phyloP scores from a whole-genome alignment of 2,329 filamentous ascomycete species.

The Fusarium sp. region DNA sequence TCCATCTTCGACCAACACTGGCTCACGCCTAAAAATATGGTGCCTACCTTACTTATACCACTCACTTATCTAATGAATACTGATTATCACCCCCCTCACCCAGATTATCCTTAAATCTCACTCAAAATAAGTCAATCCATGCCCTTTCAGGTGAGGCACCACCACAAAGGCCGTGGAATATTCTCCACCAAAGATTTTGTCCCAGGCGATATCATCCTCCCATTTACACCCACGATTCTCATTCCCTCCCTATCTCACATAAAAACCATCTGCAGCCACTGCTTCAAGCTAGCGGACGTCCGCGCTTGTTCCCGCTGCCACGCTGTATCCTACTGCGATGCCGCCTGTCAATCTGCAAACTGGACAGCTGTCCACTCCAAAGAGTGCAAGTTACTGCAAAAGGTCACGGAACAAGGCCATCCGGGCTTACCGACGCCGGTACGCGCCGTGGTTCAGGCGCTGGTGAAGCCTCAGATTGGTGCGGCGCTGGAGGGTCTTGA shows the following conservation, averaged over 20 bases:
- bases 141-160: constrained; percentile 42
- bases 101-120: neutral
- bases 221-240: constrained; percentile 58
- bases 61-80: neutral
- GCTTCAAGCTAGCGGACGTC: constrained; percentile 51
- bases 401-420: constrained; percentile 41
- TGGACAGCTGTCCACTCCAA: constrained; percentile 64
- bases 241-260: constrained; percentile 59
- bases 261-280: constrained; percentile 60
- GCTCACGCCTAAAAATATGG: neutral
- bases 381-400: constrained; percentile 63
- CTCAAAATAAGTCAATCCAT: constrained; percentile 27
- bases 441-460: constrained; percentile 63
- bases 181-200: constrained; percentile 55
- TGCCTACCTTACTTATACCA: neutral
- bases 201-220: constrained; percentile 59
- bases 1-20: neutral
- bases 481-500: constrained; percentile 55
- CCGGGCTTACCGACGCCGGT: constrained; percentile 63
- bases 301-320: constrained; percentile 65
- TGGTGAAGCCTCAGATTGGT: constrained; percentile 54
- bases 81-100: neutral
- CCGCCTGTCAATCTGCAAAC: constrained; percentile 63
- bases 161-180: constrained; percentile 59
- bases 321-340: constrained; percentile 64